Percentiles rank a stretch among this genome's conserved stretches.
Conservation (phyloP, 1,284 basidiomycete genomes). For the Tilletia walkeri region DNA sequence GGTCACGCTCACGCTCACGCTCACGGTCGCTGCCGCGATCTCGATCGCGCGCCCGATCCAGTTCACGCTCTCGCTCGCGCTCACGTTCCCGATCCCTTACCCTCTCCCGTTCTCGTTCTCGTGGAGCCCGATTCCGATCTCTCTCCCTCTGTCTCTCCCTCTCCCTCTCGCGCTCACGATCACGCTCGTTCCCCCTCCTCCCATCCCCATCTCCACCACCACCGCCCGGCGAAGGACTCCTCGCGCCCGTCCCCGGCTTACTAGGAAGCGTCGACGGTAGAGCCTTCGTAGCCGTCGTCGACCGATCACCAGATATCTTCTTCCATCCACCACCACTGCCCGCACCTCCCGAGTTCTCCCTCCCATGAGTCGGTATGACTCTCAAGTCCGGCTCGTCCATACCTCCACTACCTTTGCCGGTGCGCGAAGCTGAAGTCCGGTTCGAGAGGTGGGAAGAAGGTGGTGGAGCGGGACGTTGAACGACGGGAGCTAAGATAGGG, state of each 20-base stretch:
- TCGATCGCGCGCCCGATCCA: slow-evolving; percentile 3
- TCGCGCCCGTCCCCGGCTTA: neutral
- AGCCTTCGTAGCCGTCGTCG: neutral
- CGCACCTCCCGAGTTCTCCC: neutral
- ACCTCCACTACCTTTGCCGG: neutral
- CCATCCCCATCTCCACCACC: neutral
- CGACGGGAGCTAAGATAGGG: neutral
- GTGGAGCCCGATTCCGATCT: slow-evolving; percentile 10
- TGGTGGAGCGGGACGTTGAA: neutral
- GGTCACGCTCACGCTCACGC: slow-evolving; percentile 11
- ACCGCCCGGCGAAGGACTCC: neutral
- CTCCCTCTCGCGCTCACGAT: neutral
- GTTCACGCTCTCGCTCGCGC: slow-evolving; percentile 1
- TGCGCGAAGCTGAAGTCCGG: neutral
- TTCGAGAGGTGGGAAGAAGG: neutral
- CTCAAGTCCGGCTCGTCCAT: neutral
- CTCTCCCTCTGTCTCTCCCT: slow-evolving; percentile 18
- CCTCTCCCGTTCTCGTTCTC: neutral
- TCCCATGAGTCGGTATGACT: neutral
- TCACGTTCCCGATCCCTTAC: slow-evolving; percentile 1
- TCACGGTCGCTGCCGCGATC: neutral
- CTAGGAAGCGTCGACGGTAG: too few species aligned
- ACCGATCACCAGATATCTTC: neutral
- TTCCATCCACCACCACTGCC: slow-evolving; percentile 8
- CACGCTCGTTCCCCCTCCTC: neutral